Base-by-base conservation (phyloP, 2,329 filamentous ascomycete genomes). In the Lasiodiplodia sp. region DNA sequence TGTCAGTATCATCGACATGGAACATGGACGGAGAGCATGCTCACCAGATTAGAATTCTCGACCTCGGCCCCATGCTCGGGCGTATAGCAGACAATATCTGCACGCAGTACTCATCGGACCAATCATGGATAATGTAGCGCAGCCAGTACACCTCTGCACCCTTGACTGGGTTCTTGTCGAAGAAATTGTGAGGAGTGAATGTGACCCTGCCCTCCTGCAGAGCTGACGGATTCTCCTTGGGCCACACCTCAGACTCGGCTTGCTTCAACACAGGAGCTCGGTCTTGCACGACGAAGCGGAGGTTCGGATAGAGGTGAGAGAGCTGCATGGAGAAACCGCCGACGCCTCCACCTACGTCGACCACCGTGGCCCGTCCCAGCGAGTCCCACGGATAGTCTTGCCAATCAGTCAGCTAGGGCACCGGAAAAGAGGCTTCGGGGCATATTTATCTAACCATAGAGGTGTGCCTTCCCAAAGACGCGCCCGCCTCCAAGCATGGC, bases 81-180 rank as follows among this genome's bases (percentile, higher is more conserved):
- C 56, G 34, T 12, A 60, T 44, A 21, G 56, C 56, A 58, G 68
- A 53, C 25, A 80, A 69, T 44, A 81, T 78, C 53, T 74, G 69
- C 2, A 78, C 55, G 56, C 71, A 75, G 68, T 80, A 77, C 63
- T 82, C 82, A 16, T 87, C 87, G 0, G 86, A 84, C 79, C 87
- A 88, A 77, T 90, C 88, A 74, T 90, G 87, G 8, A 90, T 76
- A 70, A 90, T 88, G 82, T 84, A 85, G 58, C 86, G 85, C 76
- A 89, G 84, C 72, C 86, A 82, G 76, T 88, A 89, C 3, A 87
- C 83, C 72, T 88, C 87, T 83, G 86, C 88, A 25, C 65, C 66
- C 58, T 83, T 78, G 16, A 86, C 80, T 0, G 84, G 82, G 75
- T 90, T 88, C 63, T 84, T 82, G 6, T 80, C 80, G 74, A 89